These are phyloP conservation scores for Suillus luteus DNA, from an alignment of 768 basidiomycete genomes.

Conservation along the genomic window DNA sequence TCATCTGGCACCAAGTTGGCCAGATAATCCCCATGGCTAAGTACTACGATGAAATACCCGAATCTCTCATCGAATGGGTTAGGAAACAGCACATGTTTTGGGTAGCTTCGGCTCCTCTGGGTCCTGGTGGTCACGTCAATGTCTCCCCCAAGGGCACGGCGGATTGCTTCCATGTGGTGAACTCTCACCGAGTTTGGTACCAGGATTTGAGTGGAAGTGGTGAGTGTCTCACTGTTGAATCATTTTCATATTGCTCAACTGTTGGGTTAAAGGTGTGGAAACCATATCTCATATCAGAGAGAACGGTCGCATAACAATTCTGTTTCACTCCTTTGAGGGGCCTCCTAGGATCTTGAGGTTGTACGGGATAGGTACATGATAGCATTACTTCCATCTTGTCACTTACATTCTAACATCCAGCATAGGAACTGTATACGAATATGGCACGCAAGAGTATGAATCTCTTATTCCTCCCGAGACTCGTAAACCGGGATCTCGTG, in stretches of 20 bases:
- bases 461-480: slow-evolving; percentile 46
- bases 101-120: slow-evolving; percentile 69
- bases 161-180: slow-evolving; percentile 61
- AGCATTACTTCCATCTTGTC: not conserved
- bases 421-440: slow-evolving; percentile 61
- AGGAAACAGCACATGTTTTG: slow-evolving; percentile 67
- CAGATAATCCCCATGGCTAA: not conserved
- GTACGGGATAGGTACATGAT: slow-evolving; percentile 53
- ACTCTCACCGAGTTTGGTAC: slow-evolving; percentile 65
- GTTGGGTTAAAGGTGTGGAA: slow-evolving; percentile 46
- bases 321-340: slow-evolving; percentile 65
- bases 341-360: slow-evolving; percentile 60
- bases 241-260: not conserved
- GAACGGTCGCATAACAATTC: slow-evolving; percentile 62
- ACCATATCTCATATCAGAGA: slow-evolving; percentile 64
- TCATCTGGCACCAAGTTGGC: not conserved
- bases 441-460: slow-evolving; percentile 63
- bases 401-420: not conserved
- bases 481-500: slow-evolving; percentile 59
- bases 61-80: slow-evolving; percentile 58
- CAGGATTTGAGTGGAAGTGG: slow-evolving; percentile 73
- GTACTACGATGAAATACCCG: slow-evolving; percentile 51
- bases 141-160: slow-evolving; percentile 70
- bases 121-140: slow-evolving; percentile 59
- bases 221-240: slow-evolving; percentile 23